A percentile compares a stretch with the other conserved stretches of the same genome.
Evolutionary conservation across 2,329 filamentous ascomycete genomes (phyloP).

Genomic region (Beauveria medogensis): DNA sequence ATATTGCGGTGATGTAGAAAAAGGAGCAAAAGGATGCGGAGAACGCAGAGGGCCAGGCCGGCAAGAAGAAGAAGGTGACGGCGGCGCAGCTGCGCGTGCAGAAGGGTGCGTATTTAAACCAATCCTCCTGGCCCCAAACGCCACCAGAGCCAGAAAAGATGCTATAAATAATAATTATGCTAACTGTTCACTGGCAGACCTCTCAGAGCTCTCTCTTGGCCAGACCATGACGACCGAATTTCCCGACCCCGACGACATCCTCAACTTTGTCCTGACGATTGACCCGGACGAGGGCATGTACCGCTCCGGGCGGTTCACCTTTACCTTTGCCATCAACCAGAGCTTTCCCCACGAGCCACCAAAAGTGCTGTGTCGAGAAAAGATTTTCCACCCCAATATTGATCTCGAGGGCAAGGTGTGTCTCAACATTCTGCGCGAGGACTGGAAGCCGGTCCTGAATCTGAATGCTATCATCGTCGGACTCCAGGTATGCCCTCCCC

Average conservation of each 20-base stretch:
- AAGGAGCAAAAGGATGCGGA: constrained; percentile 95
- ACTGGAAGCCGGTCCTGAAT: constrained; percentile 98
- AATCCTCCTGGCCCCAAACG: background rate
- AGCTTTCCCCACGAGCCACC: constrained; percentile 96
- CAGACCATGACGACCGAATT: constrained; percentile 76
- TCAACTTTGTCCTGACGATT: constrained; percentile 76
- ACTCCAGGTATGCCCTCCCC: constrained; percentile 56
- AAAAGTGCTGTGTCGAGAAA: constrained; percentile 93
- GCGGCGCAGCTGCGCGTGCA: constrained; percentile 92
- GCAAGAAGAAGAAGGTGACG: constrained; percentile 98
- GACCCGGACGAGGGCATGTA: constrained; percentile 83
- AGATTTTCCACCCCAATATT: constrained; percentile 99
- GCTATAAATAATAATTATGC: no score
- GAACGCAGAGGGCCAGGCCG: constrained; percentile 64
- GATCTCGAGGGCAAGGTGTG: constrained; percentile 97
- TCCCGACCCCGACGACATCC: constrained; percentile 74
- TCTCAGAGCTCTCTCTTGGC: constrained; percentile 71
- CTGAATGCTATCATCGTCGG: constrained; percentile 95
- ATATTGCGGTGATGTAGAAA: constrained; percentile 51
- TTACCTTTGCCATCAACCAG: constrained; percentile 86
- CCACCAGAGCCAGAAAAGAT: background rate
- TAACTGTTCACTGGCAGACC: constrained; percentile 43
- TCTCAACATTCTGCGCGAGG: constrained; percentile 91
- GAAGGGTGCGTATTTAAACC: constrained; percentile 55
- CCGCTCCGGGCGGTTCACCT: constrained; percentile 78